Evolutionary conservation across 257 asterid species (phyloP), one percentile per base, ranked within the genome.

Genomic region (Solanum chiquidenum): DNA sequence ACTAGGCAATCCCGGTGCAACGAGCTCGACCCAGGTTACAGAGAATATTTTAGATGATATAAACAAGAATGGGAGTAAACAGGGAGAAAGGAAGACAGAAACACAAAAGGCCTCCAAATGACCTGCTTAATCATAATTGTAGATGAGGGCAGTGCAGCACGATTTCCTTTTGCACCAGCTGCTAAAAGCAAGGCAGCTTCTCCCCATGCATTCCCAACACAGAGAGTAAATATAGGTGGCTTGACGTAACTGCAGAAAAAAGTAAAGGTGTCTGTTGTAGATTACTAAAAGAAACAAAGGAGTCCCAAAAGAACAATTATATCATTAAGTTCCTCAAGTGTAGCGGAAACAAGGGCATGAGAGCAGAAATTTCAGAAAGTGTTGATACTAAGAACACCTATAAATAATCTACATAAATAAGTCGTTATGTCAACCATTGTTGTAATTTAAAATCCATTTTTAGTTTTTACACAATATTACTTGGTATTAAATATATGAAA

Each of bases 181-280:
- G 98, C 99, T 91, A 97, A 91, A 85, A 97, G 96, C 90, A 97
- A 91, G 64, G 99, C 95, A 87, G 99, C 99, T 92, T 95, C 99
- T 88, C 99, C 99, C 99, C 99, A 97, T 21, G 99, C 99, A 93
- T 97, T 95, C 87, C 99, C 99, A 86, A 97, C 98, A 87, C 99
- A 97, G 2, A 96, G 94, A 21, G 99, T 95, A 89, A 92, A 95
- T 84, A 95, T 95, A 68, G 99, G 98, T 68, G 99, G 95, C 88
- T 95, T 93, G 91, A 97, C 97, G 84, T 91, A 95, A 88, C 99
- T 97, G 89, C 80, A 91, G 40, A 52, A 83, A 84, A 77, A 31
- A 40, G 38, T 34, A 25, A 62, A 79, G 27, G 55, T 37, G 44
- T 13, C 66, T 3, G 4, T 4, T 91, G 31, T n/a, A 72, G 49